Percentiles rank a stretch among this genome's conserved stretches.
Conservation (phyloP, 495 filamentous ascomycete genomes). For the Extremus antarcticus region DNA sequence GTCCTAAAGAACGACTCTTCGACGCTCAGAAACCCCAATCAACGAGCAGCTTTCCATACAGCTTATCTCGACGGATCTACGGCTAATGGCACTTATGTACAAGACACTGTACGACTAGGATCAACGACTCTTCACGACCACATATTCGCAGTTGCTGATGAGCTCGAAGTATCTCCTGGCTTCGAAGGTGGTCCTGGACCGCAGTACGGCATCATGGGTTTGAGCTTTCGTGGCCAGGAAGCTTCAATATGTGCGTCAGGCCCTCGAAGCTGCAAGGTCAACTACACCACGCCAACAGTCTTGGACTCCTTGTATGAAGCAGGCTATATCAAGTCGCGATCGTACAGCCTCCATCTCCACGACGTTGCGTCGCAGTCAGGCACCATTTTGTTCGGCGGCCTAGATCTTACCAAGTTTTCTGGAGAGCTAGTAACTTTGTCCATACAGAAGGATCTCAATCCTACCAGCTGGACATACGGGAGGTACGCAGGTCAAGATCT, state of each 20-base stretch:
- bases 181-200: not conserved
- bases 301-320: not conserved
- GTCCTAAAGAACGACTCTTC: not conserved
- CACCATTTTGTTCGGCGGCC: not conserved
- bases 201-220: not conserved
- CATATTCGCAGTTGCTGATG: not conserved
- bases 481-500: not conserved
- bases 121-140: not conserved
- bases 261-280: not conserved
- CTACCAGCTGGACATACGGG: not conserved
- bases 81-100: not conserved
- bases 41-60: not conserved
- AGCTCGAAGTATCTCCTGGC: not conserved
- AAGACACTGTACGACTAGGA: not conserved
- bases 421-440: not conserved
- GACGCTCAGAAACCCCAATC: not conserved
- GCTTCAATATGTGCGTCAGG: not conserved
- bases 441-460: not conserved
- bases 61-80: not conserved
- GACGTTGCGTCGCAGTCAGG: not conserved
- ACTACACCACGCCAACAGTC: not conserved
- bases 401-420: not conserved
- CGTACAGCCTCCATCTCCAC: not conserved
- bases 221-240: not conserved
- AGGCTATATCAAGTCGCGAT: not conserved